Evolutionary conservation across 2,329 filamentous ascomycete genomes (phyloP).

Genomic region (Stagonosporopsis cucurbitacearum): DNA sequence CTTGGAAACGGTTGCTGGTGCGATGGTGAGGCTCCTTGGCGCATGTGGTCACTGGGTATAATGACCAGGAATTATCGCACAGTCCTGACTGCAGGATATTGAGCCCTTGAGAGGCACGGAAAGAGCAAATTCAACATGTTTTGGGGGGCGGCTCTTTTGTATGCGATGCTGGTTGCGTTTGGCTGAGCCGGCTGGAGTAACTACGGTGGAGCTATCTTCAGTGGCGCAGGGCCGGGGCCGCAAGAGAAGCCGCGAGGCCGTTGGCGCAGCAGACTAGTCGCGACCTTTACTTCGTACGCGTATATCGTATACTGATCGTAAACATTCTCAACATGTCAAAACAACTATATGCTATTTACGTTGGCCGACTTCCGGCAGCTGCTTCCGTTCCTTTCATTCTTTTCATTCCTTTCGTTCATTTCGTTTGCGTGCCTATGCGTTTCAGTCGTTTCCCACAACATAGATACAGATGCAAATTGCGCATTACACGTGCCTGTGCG

Average conservation of each 20-base stretch:
- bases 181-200: not conserved
- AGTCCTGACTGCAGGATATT: not conserved
- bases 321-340: not conserved
- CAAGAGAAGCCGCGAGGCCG: not conserved
- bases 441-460: not conserved
- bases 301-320: conserved; percentile 6
- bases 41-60: conserved; percentile 7
- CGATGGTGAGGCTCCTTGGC: conserved; percentile 10
- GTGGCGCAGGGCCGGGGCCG: conserved; percentile 8
- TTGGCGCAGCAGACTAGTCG: conserved; percentile 2
- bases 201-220: conserved; percentile 7
- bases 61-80: not conserved
- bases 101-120: not conserved
- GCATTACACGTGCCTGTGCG: not conserved
- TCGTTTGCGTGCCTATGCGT: not conserved
- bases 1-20: conserved; percentile 6
- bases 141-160: conserved; percentile 5
- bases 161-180: conserved; percentile 2
- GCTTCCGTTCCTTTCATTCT: not conserved
- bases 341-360: not conserved
- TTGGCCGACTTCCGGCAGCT: not conserved
- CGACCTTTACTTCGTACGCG: conserved; percentile 5
- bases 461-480: not conserved
- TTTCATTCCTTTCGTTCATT: not conserved
- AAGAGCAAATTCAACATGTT: conserved; percentile 4